A percentile compares a stretch with the other conserved stretches of the same genome.
Evolutionary conservation across 345 rosid species (phyloP).

Genomic region (Carallia pectinifolia): DNA sequence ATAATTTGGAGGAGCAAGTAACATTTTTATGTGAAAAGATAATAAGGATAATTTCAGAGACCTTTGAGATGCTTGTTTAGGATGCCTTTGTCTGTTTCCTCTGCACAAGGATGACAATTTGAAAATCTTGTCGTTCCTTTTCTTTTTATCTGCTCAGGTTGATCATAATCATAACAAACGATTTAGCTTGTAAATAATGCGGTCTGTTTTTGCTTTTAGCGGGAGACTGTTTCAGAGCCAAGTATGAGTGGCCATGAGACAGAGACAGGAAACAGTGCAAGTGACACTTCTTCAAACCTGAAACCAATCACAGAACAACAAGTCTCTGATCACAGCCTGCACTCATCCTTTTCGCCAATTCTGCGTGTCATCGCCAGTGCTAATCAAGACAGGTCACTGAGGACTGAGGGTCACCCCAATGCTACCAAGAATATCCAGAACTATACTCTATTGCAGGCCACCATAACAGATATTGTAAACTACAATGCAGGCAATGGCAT

Average conservation of each 20-base stretch:
- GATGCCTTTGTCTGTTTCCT: no score
- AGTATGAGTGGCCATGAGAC: conserved; percentile 28
- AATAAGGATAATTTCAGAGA: no score
- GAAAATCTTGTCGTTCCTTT: no score
- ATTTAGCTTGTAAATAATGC: background rate
- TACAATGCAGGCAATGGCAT: conserved; percentile 37
- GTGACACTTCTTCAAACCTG: conserved; percentile 30
- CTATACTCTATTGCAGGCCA: conserved; percentile 51
- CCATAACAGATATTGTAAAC: conserved; percentile 47
- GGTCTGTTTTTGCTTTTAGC: conserved; percentile 3
- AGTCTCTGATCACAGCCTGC: conserved; percentile 10
- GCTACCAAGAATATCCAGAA: conserved; percentile 56
- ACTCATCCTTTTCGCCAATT: conserved; percentile 42
- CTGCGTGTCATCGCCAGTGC: background rate
- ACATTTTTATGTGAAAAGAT: no score
- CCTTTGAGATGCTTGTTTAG: no score
- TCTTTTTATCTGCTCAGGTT: no score
- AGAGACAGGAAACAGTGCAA: conserved; percentile 25
- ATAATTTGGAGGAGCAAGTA: no score
- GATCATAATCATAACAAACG: background rate
- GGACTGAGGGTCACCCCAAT: conserved; percentile 54
- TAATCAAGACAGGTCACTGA: conserved; percentile 10
- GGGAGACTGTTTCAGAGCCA: conserved; percentile 36
- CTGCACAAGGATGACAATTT: no score
- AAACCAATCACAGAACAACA: conserved; percentile 20